Conservation (phyloP, 179 eudicot genomes). For the Silene coronaria region DNA sequence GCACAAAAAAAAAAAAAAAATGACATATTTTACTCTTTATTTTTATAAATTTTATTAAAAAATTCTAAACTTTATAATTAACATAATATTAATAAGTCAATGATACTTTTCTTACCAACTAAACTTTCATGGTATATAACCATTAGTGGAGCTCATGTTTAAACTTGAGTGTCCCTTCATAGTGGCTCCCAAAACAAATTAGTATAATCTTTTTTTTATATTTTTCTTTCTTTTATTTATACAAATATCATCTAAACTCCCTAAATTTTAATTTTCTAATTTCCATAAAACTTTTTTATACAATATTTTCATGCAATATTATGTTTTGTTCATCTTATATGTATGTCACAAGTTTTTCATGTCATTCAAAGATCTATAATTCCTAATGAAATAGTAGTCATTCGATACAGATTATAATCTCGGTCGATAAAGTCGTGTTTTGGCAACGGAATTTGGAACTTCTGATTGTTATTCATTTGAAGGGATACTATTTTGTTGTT, state of each 20-base stretch:
- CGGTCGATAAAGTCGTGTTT: not conserved
- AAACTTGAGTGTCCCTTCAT: constrained; percentile 31
- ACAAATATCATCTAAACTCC: constrained; percentile 16
- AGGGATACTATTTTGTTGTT: constrained; percentile 24
- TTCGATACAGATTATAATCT: not conserved
- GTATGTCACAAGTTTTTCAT: not conserved
- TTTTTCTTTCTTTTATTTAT: not conserved
- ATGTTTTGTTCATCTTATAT: not conserved
- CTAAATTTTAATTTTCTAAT: constrained; percentile 3
- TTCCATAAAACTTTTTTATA: not conserved
- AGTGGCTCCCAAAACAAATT: constrained; percentile 21
- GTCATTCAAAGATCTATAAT: constrained; percentile 13
- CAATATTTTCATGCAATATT: constrained; percentile 10
- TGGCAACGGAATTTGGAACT: not conserved
- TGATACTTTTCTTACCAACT: constrained; percentile 3
- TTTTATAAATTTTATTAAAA: not conserved
- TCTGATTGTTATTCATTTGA: not conserved
- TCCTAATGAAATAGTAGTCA: constrained; percentile 4
- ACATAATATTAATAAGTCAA: constrained; percentile 20
- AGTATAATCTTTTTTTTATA: constrained; percentile 3
- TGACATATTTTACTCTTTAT: constrained; percentile 18
- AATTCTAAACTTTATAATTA: constrained; percentile 14
- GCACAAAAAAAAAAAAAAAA: constrained; percentile 2
- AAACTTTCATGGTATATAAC: constrained; percentile 20
- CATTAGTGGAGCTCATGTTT: constrained; percentile 18